Base-by-base conservation (phyloP, 192 early-diverging fungal genomes). In the Dimargaris verticillata region DNA sequence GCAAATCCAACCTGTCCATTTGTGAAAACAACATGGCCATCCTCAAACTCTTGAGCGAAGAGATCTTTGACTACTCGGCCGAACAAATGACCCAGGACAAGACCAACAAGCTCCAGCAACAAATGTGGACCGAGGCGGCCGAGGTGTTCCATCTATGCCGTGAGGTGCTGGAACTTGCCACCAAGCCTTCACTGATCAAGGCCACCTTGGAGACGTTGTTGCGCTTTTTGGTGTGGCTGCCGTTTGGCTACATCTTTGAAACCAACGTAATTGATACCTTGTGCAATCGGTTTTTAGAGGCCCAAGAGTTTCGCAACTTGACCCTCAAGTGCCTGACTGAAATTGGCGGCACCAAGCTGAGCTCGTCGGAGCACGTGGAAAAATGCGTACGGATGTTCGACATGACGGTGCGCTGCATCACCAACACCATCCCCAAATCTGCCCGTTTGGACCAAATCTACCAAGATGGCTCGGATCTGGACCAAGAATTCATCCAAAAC, bases 21-120 rank as follows among this genome's bases (percentile, higher is more conserved):
- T 99, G 96, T 68, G 95, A 97, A 68, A 99, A 99, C 80, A 99
- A 97, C 76, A 99, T 99, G 94, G 87, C 84, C 44, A 99, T 99
- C 64, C 77, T 99, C 46, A 97, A 99, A 66, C 76, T 99, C 38
- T 78, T 99, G 41, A 95, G 92, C 68, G 96, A 99, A 72, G 96
- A 99, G 70, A 93, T 99, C 63, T 99, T 99, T 70, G 96, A 99
- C 70, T 99, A 84, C 70, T 94, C 91, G 38, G 89, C 91, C 28
- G 96, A 99, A 76, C 91, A 95, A 72, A 92, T 99, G 92, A 95
- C 92, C 9, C 91, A 94, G 70, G 74, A 81, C 48, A 97, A 96
- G 74, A 86, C 88, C 18, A 91, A 88, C 66, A 90, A 84, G 66
- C 78, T 99, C 53, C 95, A 96, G 77, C 83, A 86, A 54, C 88